Evolutionary conservation across 192 early-diverging fungal genomes (phyloP), one percentile per base, ranked within the genome.

Genomic region (Linnemannia exigua): DNA sequence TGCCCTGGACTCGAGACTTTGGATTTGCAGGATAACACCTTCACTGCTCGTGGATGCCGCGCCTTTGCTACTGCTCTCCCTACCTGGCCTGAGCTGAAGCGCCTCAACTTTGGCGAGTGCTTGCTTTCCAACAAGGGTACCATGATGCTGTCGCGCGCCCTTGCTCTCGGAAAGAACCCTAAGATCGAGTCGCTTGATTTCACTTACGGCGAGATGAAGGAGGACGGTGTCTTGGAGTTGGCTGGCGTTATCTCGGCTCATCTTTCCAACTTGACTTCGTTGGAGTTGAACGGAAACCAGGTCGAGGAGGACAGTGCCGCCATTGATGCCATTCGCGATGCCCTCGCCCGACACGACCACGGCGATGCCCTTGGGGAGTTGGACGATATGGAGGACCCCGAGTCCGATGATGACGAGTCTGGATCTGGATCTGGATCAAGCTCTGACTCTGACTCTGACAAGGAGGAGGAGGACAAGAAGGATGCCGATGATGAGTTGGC

Each of bases 21-120:
- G 35, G 97, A 99, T 89, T 87, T 99, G 50, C 97, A 99, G 89
- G 98, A 99, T 84, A 99, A 99, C 89, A 99, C 98, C 0, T 98
- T 99, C 73, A 97, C 97, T 4, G 89, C 91, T 44, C 87, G 87
- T 25, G 98, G 98, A 25, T 95, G 96, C 41, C 70, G 79, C 20
- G 95, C 96, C 17, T 91, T 99, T 75, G 96, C 97, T 9, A 79
- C 88, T 25, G 95, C 95, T 6, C 88, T 99, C 50, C 84, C 91
- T 14, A 84, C 87, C 15, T 99, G 98, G 98, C 88, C 92, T n/a
- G 72, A 95, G 0, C 87, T 99, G 50, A 93, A 92, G 73, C 74
- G 81, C 22, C 91, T 99, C 33, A 97, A 99, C 84, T 81, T 99
- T 50, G 96, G 96, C 35, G 98, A 99, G 80, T 98, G 97, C 87